Evolutionary conservation across 257 asterid species (phyloP).

Genomic region (Ehretia macrophylla): DNA sequence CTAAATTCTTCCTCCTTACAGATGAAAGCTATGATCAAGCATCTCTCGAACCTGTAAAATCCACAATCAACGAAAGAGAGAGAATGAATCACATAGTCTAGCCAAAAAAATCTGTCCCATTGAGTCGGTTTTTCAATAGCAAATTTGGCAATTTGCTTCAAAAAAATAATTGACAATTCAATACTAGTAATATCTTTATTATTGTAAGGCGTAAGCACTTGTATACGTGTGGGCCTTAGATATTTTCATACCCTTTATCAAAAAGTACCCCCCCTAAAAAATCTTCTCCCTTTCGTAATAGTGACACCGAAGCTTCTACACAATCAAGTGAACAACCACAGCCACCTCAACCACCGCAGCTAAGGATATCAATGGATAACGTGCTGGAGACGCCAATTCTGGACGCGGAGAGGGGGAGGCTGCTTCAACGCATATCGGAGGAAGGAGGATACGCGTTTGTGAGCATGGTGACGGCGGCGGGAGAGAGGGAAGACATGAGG

Average conservation of each 20-base stretch:
- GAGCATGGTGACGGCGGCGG: constrained; percentile 59
- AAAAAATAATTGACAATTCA: too few species aligned
- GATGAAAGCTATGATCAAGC: too few species aligned
- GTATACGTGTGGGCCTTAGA: not conserved
- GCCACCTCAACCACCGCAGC: constrained; percentile 5
- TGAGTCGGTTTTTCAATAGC: too few species aligned
- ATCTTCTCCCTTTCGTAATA: too few species aligned
- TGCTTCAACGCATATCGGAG: constrained; percentile 52
- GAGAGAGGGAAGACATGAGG: constrained; percentile 54
- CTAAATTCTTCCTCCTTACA: too few species aligned
- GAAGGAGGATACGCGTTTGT: constrained; percentile 92
- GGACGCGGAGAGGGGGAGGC: constrained; percentile 38
- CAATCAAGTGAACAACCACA: not conserved
- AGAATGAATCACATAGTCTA: too few species aligned
- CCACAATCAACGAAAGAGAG: too few species aligned
- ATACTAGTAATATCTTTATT: too few species aligned
- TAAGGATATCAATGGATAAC: constrained; percentile 20
- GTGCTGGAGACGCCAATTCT: constrained; percentile 64
- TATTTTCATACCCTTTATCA: not conserved
- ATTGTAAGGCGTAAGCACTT: too few species aligned
- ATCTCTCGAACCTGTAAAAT: too few species aligned
- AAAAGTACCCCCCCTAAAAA: not conserved
- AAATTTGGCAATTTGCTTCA: too few species aligned
- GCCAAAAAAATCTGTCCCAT: too few species aligned
- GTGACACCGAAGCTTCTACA: not conserved